Percentiles rank a stretch among this genome's conserved stretches.
Evolutionary conservation across 2,329 filamentous ascomycete genomes (phyloP).

Genomic region (Diaporthe helianthi): DNA sequence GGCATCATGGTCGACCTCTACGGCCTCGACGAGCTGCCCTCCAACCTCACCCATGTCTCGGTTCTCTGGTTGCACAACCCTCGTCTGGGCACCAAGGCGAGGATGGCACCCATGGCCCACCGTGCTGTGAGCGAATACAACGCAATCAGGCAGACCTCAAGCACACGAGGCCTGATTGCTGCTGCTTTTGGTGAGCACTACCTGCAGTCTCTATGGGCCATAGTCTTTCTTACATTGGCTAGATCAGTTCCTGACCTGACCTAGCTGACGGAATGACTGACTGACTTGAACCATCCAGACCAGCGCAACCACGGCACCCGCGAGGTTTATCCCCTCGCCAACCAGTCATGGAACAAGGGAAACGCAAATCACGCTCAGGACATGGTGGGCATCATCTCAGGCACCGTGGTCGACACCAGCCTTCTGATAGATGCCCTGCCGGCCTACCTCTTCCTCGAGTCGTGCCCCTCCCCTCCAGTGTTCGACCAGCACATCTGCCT

Average conservation of each 20-base stretch:
- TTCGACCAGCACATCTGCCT: constrained; percentile 75
- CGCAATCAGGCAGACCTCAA: constrained; percentile 43
- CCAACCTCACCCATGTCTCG: constrained; percentile 62
- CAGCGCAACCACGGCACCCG: constrained; percentile 90
- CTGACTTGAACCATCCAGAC: constrained; percentile 54
- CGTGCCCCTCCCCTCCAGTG: constrained; percentile 43
- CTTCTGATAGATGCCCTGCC: constrained; percentile 78
- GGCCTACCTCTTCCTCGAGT: constrained; percentile 72
- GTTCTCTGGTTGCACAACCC: constrained; percentile 94
- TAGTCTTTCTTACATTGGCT: too few relatives aligned
- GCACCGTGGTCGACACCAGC: constrained; percentile 76
- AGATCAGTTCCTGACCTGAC: too few relatives aligned
- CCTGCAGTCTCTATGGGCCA: not conserved
- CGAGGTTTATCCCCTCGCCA: constrained; percentile 70
- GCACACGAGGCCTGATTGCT: constrained; percentile 71
- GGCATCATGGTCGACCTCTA: constrained; percentile 82
- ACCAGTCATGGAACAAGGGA: constrained; percentile 79
- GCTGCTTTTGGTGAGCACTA: constrained; percentile 65
- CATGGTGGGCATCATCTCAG: constrained; percentile 82
- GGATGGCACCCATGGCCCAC: constrained; percentile 79
- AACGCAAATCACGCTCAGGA: constrained; percentile 87
- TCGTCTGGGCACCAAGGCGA: constrained; percentile 71
- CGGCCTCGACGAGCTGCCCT: constrained; percentile 76
- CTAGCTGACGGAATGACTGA: not conserved
- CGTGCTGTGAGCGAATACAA: constrained; percentile 75